These are phyloP conservation scores for Marasmius tenuissimus DNA, from an alignment of 1,284 basidiomycete genomes.

Conservation along the genomic window DNA sequence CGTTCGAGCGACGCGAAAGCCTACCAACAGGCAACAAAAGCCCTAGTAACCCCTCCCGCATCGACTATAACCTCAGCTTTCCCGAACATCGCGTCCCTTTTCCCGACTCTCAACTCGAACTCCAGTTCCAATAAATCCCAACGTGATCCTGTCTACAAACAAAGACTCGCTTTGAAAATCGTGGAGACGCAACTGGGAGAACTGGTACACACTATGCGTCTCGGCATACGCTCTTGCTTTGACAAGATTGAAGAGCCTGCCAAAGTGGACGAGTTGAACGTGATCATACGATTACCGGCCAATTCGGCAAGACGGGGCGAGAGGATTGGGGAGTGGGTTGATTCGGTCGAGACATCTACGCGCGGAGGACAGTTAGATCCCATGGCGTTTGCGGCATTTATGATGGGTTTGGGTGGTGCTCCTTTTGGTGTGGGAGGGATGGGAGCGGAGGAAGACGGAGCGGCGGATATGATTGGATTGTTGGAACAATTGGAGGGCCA, in stretches of 20 bases:
- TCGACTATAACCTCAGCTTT: conserved; percentile 13
- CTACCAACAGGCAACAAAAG: conserved; percentile 44
- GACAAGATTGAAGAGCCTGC: conserved; percentile 40
- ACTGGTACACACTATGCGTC: conserved; percentile 38
- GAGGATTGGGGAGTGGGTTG: conserved; percentile 54
- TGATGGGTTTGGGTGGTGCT: conserved; percentile 51
- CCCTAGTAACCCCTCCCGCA: conserved; percentile 32
- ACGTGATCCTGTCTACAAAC: not conserved
- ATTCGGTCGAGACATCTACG: conserved; percentile 43
- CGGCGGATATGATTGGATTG: conserved; percentile 46
- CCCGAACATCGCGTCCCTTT: not conserved
- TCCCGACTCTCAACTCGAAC: not conserved
- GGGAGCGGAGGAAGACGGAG: conserved; percentile 37
- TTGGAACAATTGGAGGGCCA: conserved; percentile 46
- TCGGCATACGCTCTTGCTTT: conserved; percentile 45
- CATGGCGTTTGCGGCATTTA: conserved; percentile 64
- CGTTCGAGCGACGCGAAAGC: conserved; percentile 51
- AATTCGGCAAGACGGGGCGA: conserved; percentile 38
- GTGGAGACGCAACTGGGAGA: conserved; percentile 53
- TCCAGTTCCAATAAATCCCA: not conserved
- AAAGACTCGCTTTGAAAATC: conserved; percentile 36
- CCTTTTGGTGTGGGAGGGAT: conserved; percentile 32
- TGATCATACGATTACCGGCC: conserved; percentile 43
- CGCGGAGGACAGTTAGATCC: conserved; percentile 39
- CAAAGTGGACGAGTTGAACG: conserved; percentile 38